A percentile compares a stretch with the other conserved stretches of the same genome.
phyloP scores from a whole-genome alignment of 2,329 filamentous ascomycete species.

The Fusarium sp. region DNA sequence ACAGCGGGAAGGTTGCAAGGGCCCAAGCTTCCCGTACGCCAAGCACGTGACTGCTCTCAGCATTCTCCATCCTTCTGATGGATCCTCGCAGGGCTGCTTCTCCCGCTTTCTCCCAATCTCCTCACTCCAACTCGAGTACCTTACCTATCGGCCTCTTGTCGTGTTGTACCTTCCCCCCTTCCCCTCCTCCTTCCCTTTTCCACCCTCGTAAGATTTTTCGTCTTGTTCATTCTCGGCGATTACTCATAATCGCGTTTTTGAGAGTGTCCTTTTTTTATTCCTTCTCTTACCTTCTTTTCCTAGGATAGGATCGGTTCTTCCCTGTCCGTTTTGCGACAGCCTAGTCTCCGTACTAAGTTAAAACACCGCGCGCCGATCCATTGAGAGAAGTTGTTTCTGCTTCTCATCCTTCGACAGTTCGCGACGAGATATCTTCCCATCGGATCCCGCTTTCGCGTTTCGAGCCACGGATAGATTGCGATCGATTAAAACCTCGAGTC shows the following conservation, averaged over 20 bases:
- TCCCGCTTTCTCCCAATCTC: slow-evolving; percentile 45
- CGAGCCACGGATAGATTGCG: slow-evolving; percentile 38
- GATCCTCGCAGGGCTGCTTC: slow-evolving; percentile 39
- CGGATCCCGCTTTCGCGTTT: slow-evolving; percentile 19
- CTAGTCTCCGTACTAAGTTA: slow-evolving; percentile 12
- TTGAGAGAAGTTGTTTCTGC: slow-evolving; percentile 26
- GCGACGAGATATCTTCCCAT: slow-evolving; percentile 33
- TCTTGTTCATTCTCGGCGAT: slow-evolving; percentile 38
- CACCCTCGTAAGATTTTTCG: slow-evolving; percentile 38
- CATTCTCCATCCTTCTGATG: slow-evolving; percentile 12
- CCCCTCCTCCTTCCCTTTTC: slow-evolving; percentile 32
- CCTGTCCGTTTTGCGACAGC: slow-evolving; percentile 36
- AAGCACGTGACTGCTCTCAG: slow-evolving; percentile 28
- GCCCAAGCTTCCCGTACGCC: slow-evolving; percentile 19
- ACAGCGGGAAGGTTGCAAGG: not conserved
- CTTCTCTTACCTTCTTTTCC: slow-evolving; percentile 11
- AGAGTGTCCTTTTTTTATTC: slow-evolving; percentile 26
- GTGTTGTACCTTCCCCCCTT: slow-evolving; percentile 39
- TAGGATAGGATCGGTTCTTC: slow-evolving; percentile 38
- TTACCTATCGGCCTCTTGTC: slow-evolving; percentile 38
- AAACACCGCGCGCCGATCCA: slow-evolving; percentile 37
- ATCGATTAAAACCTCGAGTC: slow-evolving; percentile 41
- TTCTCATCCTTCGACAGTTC: slow-evolving; percentile 29
- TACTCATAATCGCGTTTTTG: slow-evolving; percentile 25
- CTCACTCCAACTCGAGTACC: slow-evolving; percentile 24